A percentile compares a stretch with the other conserved stretches of the same genome.
These are phyloP conservation scores for Amesomyces nigricolor DNA, from an alignment of 2,329 filamentous ascomycete species.

Conservation along the genomic window DNA sequence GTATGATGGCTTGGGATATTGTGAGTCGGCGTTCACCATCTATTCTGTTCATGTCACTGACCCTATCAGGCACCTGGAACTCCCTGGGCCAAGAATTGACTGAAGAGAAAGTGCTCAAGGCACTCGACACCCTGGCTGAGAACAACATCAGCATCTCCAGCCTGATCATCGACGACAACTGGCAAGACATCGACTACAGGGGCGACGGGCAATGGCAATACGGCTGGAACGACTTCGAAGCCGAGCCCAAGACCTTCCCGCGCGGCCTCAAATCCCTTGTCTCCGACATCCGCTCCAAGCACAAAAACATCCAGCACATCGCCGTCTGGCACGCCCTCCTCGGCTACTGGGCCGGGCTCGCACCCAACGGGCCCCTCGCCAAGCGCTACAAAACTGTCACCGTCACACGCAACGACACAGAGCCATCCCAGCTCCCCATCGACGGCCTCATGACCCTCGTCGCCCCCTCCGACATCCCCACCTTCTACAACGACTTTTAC, in stretches of 20 bases:
- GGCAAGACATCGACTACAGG: constrained; percentile 67
- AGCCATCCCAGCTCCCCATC: constrained; percentile 43
- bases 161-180: constrained; percentile 95
- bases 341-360: constrained; percentile 87
- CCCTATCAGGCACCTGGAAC: constrained; percentile 78
- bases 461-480: constrained; percentile 64
- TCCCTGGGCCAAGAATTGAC: constrained; percentile 77
- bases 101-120: constrained; percentile 70
- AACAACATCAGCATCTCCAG: constrained; percentile 73
- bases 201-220: constrained; percentile 50
- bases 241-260: constrained; percentile 73
- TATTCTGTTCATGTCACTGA: background rate
- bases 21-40: constrained; percentile 38
- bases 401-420: constrained; percentile 45
- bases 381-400: constrained; percentile 70
- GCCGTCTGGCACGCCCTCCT: constrained; percentile 91
- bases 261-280: constrained; percentile 69
- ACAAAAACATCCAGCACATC: constrained; percentile 72
- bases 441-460: constrained; percentile 68
- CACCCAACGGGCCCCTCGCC: constrained; percentile 67
- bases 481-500: constrained; percentile 91
- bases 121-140: constrained; percentile 64
- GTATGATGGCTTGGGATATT: constrained; percentile 91
- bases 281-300: constrained; percentile 58
- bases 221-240: constrained; percentile 80